A percentile compares a stretch with the other conserved stretches of the same genome.
phyloP scores from a whole-genome alignment of 257 asterid genomes.

The Petunia axillaris region DNA sequence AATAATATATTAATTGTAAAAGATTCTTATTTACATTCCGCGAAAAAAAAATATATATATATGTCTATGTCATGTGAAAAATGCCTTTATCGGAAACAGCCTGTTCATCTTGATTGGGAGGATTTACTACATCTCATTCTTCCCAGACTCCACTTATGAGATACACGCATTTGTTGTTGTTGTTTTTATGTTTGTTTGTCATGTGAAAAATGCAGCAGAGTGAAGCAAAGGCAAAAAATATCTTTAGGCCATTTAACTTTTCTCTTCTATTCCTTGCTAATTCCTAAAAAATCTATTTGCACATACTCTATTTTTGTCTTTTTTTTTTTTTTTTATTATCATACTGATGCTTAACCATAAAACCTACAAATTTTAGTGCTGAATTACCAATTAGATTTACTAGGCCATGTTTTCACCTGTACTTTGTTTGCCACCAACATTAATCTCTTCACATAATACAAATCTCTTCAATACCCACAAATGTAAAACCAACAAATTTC shows the following conservation, averaged over 20 bases:
- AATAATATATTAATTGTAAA: no score
- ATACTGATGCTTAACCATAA: background rate
- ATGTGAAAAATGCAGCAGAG: background rate
- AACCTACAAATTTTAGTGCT: background rate
- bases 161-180: no score
- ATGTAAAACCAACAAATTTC: slow-evolving; percentile 25
- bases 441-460: slow-evolving; percentile 27
- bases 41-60: no score
- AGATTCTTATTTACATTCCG: no score
- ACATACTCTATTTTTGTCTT: no score
- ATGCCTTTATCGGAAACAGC: no score
- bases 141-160: no score
- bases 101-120: no score
- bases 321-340: no score
- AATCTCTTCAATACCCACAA: slow-evolving; percentile 25
- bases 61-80: background rate
- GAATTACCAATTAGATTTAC: background rate
- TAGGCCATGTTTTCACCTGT: slow-evolving; percentile 58
- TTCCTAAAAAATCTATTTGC: no score
- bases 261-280: background rate
- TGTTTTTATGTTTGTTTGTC: no score
- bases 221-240: background rate
- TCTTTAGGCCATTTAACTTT: background rate
- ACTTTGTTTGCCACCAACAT: slow-evolving; percentile 35
- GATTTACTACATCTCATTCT: no score